phyloP scores from a whole-genome alignment of 768 basidiomycete genomes.

The Cytidiella melzeri region DNA sequence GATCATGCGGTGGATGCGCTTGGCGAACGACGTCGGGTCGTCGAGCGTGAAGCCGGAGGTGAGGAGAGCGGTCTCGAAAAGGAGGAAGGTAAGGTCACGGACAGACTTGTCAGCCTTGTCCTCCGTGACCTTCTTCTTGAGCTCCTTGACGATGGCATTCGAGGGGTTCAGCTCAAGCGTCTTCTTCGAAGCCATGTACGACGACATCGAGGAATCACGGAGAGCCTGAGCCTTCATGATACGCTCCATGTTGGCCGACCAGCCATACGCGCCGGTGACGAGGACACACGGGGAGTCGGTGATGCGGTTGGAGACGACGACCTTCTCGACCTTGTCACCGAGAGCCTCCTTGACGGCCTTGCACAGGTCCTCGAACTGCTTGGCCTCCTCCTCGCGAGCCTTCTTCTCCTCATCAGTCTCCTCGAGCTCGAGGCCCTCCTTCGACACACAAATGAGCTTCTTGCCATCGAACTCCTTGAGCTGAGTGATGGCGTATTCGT shows the following conservation, averaged over 20 bases:
- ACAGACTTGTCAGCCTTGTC: slow-evolving; percentile 99
- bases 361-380: slow-evolving; percentile 84
- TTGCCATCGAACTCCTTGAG: slow-evolving; percentile 99
- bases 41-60: slow-evolving; percentile 95
- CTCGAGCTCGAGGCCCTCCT: slow-evolving; percentile 98
- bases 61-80: slow-evolving; percentile 96
- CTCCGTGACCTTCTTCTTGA: slow-evolving; percentile 91
- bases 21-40: slow-evolving; percentile 90
- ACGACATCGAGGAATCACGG: slow-evolving; percentile 95
- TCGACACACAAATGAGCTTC: slow-evolving; percentile 96
- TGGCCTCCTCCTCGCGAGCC: slow-evolving; percentile 76
- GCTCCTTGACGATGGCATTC: slow-evolving; percentile 93
- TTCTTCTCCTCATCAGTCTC: slow-evolving; percentile 99
- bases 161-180: slow-evolving; percentile 92
- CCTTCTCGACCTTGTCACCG: slow-evolving; percentile 99
- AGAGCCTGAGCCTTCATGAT: slow-evolving; percentile 99
- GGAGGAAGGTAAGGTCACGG: slow-evolving; percentile 89
- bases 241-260: slow-evolving; percentile 99
- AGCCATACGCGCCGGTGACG: slow-evolving; percentile 98
- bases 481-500: slow-evolving; percentile 97
- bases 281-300: slow-evolving; percentile 94
- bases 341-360: slow-evolving; percentile 96
- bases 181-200: slow-evolving; percentile 99
- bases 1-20: slow-evolving; percentile 98
- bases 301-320: slow-evolving; percentile 96